Percentiles rank a stretch among this genome's conserved stretches.
Evolutionary conservation across 176 grass and related monocot species (phyloP).

Genomic region (Avena sativa): DNA sequence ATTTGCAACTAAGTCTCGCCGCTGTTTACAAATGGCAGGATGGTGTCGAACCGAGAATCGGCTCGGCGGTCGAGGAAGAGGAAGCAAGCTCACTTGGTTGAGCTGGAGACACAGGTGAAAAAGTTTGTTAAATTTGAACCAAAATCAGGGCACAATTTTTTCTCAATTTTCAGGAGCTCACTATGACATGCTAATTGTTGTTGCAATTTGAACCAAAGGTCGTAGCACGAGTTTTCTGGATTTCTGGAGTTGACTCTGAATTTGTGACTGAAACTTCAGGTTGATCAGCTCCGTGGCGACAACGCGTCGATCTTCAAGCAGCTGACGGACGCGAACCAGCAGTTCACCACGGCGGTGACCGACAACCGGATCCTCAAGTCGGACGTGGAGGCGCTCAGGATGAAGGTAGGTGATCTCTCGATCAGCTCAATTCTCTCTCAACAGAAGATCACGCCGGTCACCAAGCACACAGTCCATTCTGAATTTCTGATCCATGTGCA

Average conservation of each 20-base stretch:
- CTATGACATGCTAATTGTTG: too few relatives aligned
- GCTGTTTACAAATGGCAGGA: slow-evolving; percentile 52
- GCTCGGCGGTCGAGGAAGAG: slow-evolving; percentile 91
- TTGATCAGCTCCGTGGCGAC: slow-evolving; percentile 78
- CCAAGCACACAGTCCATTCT: too few relatives aligned
- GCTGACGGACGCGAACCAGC: slow-evolving; percentile 73
- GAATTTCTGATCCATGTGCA: too few relatives aligned
- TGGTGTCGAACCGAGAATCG: slow-evolving; percentile 96
- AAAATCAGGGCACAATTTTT: too few relatives aligned
- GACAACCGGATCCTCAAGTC: slow-evolving; percentile 92
- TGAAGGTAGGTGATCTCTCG: slow-evolving; percentile 17
- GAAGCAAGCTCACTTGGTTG: slow-evolving; percentile 87
- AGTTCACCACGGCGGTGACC: slow-evolving; percentile 70
- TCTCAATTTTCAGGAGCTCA: too few relatives aligned
- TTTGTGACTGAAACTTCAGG: slow-evolving; percentile 40
- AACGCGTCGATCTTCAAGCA: slow-evolving; percentile 80
- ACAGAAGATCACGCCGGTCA: too few relatives aligned
- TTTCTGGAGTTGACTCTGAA: too few relatives aligned
- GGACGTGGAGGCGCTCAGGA: slow-evolving; percentile 74
- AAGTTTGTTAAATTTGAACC: neutral
- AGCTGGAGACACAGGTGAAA: slow-evolving; percentile 82
- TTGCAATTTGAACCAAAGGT: too few relatives aligned
- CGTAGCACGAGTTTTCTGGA: too few relatives aligned
- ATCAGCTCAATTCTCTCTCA: too few relatives aligned
- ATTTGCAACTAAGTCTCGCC: neutral